phyloP scores from a whole-genome alignment of 192 early-diverging fungal genomes.

The Podila horticola region DNA sequence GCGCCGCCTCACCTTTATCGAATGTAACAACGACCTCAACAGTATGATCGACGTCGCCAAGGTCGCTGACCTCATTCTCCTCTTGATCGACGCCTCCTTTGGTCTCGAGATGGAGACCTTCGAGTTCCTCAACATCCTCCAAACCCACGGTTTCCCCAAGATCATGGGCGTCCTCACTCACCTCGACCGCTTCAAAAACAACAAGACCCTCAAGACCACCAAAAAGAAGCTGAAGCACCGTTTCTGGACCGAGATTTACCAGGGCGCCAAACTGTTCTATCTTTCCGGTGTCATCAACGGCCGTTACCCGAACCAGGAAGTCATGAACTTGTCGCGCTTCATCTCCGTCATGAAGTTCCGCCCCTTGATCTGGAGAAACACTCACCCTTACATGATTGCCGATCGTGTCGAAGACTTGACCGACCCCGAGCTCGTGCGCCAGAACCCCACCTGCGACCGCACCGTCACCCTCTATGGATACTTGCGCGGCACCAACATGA shows the following conservation, averaged over 20 bases:
- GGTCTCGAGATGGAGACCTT: conserved; percentile 99
- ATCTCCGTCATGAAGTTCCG: conserved; percentile 99
- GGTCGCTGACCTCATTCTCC: conserved; percentile 93
- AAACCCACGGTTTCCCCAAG: conserved; percentile 96
- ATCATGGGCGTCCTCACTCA: conserved; percentile 99
- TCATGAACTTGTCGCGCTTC: conserved; percentile 94
- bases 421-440: conserved; percentile 84
- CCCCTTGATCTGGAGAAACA: conserved; percentile 95
- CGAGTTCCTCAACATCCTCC: conserved; percentile 97
- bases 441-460: conserved; percentile 88
- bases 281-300: conserved; percentile 97
- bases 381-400: conserved; percentile 97
- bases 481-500: conserved; percentile 94
- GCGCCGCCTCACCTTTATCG: conserved; percentile 96
- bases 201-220: conserved; percentile 86
- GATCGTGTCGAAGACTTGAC: conserved; percentile 98
- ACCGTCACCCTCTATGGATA: conserved; percentile 96
- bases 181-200: conserved; percentile 95
- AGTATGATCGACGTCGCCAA: conserved; percentile 98
- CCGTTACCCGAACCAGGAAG: conserved; percentile 91
- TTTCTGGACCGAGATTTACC: conserved; percentile 99
- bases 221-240: conserved; percentile 97
- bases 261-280: conserved; percentile 99
- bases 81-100: conserved; percentile 96
- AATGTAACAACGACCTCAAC: conserved; percentile 97